Evolutionary conservation across 768 basidiomycete genomes (phyloP).

Genomic region (Pholiota conissans): DNA sequence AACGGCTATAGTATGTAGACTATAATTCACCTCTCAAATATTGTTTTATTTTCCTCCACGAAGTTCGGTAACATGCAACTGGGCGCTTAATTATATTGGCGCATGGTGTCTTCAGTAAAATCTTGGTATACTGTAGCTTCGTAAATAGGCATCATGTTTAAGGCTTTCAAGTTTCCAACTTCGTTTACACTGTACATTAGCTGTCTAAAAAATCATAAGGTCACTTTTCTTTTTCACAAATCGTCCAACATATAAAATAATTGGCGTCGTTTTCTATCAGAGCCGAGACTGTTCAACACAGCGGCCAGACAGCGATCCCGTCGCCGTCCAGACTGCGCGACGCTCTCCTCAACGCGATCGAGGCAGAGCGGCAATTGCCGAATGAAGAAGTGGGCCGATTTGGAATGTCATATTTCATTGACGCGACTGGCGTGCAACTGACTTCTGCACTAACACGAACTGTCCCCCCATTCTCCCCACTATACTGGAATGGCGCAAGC

Average conservation of each 20-base stretch:
- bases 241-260: not conserved
- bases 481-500: not conserved
- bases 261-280: not conserved
- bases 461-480: not conserved
- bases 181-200: no score
- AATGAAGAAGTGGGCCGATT: conserved; percentile 6
- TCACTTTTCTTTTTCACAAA: not conserved
- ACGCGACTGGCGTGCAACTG: not conserved
- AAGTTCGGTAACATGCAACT: no score
- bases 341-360: not conserved
- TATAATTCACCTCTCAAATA: no score
- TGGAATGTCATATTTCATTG: conserved; percentile 5
- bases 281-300: not conserved
- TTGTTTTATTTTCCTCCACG: no score
- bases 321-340: not conserved
- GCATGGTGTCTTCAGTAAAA: no score
- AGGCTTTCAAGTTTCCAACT: no score
- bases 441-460: not conserved
- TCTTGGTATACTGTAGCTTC: no score
- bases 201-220: not conserved
- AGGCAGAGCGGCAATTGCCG: conserved; percentile 6
- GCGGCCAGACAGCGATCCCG: not conserved
- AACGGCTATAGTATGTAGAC: no score
- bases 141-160: no score
- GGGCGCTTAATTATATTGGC: no score